Evolutionary conservation across 352 stramenopile genomes (phyloP).

Genomic region (Phytophthora megakarya): DNA sequence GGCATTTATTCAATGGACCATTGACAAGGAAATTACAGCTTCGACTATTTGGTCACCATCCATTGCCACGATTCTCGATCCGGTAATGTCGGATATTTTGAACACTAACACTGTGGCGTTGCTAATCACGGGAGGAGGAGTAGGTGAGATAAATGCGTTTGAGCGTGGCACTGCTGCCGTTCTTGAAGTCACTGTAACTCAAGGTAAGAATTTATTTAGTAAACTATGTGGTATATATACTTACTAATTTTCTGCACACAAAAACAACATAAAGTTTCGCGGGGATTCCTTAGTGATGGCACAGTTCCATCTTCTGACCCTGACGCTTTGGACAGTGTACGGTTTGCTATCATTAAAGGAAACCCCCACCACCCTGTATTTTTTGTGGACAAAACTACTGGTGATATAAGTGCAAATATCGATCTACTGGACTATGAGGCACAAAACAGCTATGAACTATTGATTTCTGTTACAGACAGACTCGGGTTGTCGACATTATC

Average conservation of each 20-base stretch:
- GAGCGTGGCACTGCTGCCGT: constrained; percentile 37
- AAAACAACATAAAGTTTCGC: constrained; percentile 9
- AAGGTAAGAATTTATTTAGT: constrained; percentile 33
- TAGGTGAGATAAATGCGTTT: constrained; percentile 57
- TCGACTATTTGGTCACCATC: constrained; percentile 43
- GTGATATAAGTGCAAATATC: constrained; percentile 22
- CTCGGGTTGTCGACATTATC: constrained; percentile 10
- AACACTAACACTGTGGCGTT: constrained; percentile 14
- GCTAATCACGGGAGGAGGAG: constrained; percentile 47
- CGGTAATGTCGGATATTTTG: constrained; percentile 1
- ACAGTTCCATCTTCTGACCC: constrained; percentile 24
- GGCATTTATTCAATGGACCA: constrained; percentile 37
- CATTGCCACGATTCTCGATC: constrained; percentile 28
- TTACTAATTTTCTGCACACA: constrained; percentile 2
- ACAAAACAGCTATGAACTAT: constrained; percentile 17
- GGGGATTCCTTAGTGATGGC: constrained; percentile 11
- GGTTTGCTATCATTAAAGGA: constrained; percentile 23
- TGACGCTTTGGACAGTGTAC: constrained; percentile 13
- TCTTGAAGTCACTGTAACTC: constrained; percentile 43
- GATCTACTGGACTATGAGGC: constrained; percentile 30
- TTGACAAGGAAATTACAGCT: constrained; percentile 24
- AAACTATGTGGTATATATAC: not conserved
- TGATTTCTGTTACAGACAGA: constrained; percentile 26
- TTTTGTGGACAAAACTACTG: constrained; percentile 29
- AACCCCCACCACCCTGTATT: constrained; percentile 23